Conservation (phyloP, 192 early-diverging fungal genomes). For the Borealophlyctis nickersoniae region DNA sequence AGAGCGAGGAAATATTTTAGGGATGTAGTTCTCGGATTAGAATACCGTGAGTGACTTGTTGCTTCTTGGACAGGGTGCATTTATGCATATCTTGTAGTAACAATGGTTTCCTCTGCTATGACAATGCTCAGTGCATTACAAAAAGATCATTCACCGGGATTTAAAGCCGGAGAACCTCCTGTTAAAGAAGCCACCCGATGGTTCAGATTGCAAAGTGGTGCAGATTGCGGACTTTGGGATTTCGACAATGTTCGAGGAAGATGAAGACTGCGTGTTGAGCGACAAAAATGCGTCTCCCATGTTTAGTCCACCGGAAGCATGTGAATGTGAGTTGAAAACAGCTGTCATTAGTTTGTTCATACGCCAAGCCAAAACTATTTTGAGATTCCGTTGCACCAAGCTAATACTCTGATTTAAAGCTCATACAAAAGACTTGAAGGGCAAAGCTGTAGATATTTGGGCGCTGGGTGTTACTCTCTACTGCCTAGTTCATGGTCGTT, state of each 20-base stretch:
- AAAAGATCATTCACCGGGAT: constrained; percentile 59
- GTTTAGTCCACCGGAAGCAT: constrained; percentile 54
- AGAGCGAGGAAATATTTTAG: constrained; percentile 54
- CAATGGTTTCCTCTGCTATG: too few species aligned
- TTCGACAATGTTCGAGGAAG: constrained; percentile 49
- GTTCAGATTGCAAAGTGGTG: constrained; percentile 20
- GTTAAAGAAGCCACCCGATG: constrained; percentile 23
- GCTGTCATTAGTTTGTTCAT: too few species aligned
- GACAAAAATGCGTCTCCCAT: constrained; percentile 54
- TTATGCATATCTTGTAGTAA: too few species aligned
- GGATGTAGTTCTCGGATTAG: constrained; percentile 56
- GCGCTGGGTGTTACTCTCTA: constrained; percentile 57
- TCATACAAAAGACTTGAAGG: constrained; percentile 25
- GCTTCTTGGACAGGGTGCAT: neutral
- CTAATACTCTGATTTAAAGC: too few species aligned
- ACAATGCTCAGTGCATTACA: constrained; percentile 53
- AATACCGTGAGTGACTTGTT: constrained; percentile 48
- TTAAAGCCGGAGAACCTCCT: constrained; percentile 62
- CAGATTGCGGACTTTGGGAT: constrained; percentile 66
- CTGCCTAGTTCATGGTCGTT: constrained; percentile 53
- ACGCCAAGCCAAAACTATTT: too few species aligned
- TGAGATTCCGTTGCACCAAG: too few species aligned
- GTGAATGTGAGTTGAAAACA: constrained; percentile 44
- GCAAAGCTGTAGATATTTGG: constrained; percentile 58
- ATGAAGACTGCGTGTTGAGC: constrained; percentile 34